Base-by-base conservation (phyloP, 371 early-diverging fungal species). In the Capniomyces stellatus region DNA sequence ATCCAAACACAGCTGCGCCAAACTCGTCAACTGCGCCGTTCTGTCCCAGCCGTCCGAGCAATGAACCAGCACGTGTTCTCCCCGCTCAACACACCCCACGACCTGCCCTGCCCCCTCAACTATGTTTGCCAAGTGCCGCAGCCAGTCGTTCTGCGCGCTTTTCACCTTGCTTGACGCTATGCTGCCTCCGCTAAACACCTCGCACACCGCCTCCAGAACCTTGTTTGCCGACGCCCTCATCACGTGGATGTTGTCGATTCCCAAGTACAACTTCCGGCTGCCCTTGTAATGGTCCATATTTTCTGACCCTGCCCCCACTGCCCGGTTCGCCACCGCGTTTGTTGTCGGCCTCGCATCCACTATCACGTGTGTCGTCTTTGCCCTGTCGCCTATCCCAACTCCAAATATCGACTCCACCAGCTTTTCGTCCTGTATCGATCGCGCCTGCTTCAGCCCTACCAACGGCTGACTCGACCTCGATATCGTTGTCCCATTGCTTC, bases 31-130 rank as follows among this genome's bases (percentile, higher is more conserved):
- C 63, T 97, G 98, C 1, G 93, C 85, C 0, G 98, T 97, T 39
- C 98, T 82, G 66, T 97, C 98, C 98, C 98, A 97, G 8, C 98
- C 98, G 64, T 97, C 98, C n/a, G 91, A 89, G 73, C 98, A 97
- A 62, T 97, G 98, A 2, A 97, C 89, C 28, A 97, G 72, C 2
- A 89, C 92, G 57, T 94, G 92, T 1, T 80, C 75, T 50, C 79
- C 80, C 27, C 71, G 67, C 1, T 78, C 64, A 1, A 95, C 75
- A 46, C 75, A 79, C 51, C 83, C 75, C n/a, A 93, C 85, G 50
- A 97, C 89, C 46, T 76, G 66, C 43, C 69, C 56, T 0, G 87
- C 74, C 15, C 87, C 92, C 3, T 87, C 87, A 56, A 97, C 55
- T 15, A 97, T 72, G 25, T 77, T 77, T 3, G 71, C 69, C 46